phyloP scores from a whole-genome alignment of 352 stramenopile species.

The Globisporangium emineosum region DNA sequence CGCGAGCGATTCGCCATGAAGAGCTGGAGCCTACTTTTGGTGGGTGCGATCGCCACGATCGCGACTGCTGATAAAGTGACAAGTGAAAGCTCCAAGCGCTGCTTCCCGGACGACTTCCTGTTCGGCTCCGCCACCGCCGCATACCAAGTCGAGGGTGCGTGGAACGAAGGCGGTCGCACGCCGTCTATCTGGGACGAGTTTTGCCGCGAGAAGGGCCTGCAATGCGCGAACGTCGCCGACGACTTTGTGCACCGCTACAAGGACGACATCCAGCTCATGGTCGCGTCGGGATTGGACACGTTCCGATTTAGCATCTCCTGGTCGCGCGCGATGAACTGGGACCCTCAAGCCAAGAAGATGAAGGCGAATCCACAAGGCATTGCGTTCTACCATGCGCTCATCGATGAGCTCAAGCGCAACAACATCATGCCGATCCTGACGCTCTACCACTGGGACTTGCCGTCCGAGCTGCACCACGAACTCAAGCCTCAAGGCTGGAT shows the following conservation, averaged over 20 bases:
- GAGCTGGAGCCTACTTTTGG: background rate
- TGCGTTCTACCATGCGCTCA: constrained; percentile 86
- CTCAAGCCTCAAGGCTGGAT: constrained; percentile 71
- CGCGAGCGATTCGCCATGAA: background rate
- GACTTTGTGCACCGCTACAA: constrained; percentile 92
- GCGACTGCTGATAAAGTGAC: background rate
- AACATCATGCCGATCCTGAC: constrained; percentile 89
- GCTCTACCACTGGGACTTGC: constrained; percentile 96
- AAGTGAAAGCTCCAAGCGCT: constrained; percentile 23
- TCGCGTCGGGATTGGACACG: constrained; percentile 83
- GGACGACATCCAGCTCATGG: constrained; percentile 93
- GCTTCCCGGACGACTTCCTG: constrained; percentile 75
- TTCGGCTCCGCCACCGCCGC: constrained; percentile 88
- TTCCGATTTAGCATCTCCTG: constrained; percentile 92
- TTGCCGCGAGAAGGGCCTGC: constrained; percentile 55
- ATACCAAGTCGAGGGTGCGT: constrained; percentile 94
- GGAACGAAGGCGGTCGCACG: constrained; percentile 74
- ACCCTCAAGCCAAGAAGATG: constrained; percentile 36
- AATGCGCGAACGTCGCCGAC: constrained; percentile 90
- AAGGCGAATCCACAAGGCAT: constrained; percentile 78
- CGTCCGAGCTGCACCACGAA: constrained; percentile 77
- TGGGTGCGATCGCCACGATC: background rate
- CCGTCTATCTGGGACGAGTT: constrained; percentile 94
- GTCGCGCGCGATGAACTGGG: constrained; percentile 84
- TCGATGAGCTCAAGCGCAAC: constrained; percentile 68